Evolutionary conservation across 352 stramenopile genomes (phyloP).

Genomic region (Salisapilia sapeloensis): DNA sequence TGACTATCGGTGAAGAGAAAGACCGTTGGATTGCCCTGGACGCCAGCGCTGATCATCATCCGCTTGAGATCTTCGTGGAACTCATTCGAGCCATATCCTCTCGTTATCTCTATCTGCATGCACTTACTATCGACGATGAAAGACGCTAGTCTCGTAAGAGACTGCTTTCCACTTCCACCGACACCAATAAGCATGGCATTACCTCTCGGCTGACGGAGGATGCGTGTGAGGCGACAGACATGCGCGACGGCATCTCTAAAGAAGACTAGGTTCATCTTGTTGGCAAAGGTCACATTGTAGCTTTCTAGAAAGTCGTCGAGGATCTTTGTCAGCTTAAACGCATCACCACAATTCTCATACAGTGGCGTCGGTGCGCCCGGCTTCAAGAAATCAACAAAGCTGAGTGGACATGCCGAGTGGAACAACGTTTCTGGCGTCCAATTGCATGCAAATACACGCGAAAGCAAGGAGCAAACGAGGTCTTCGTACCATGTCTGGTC

Average conservation of each 20-base stretch:
- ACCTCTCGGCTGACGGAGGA: conserved; percentile 83
- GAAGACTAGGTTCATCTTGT: conserved; percentile 94
- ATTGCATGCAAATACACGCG: conserved; percentile 55
- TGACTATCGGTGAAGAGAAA: conserved; percentile 94
- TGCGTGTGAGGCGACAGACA: conserved; percentile 73
- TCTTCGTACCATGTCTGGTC: conserved; percentile 88
- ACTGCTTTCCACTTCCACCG: conserved; percentile 89
- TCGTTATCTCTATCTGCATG: conserved; percentile 85
- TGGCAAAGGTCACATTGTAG: conserved; percentile 89
- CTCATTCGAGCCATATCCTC: conserved; percentile 77
- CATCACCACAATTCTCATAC: conserved; percentile 79
- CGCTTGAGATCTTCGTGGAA: conserved; percentile 91
- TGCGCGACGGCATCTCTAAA: conserved; percentile 88
- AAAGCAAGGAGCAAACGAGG: conserved; percentile 68
- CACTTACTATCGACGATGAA: conserved; percentile 88
- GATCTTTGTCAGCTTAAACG: conserved; percentile 63
- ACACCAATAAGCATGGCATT: conserved; percentile 95
- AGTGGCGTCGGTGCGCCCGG: conserved; percentile 47
- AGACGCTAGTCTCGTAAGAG: conserved; percentile 74
- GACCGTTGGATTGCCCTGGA: conserved; percentile 54
- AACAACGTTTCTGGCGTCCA: conserved; percentile 78
- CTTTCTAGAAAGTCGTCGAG: conserved; percentile 88
- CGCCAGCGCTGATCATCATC: conserved; percentile 86
- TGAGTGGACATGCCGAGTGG: conserved; percentile 65
- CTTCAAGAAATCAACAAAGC: conserved; percentile 89